phyloP scores from a whole-genome alignment of 805 yeast species.

The Saccharomycopsis fermentans region DNA sequence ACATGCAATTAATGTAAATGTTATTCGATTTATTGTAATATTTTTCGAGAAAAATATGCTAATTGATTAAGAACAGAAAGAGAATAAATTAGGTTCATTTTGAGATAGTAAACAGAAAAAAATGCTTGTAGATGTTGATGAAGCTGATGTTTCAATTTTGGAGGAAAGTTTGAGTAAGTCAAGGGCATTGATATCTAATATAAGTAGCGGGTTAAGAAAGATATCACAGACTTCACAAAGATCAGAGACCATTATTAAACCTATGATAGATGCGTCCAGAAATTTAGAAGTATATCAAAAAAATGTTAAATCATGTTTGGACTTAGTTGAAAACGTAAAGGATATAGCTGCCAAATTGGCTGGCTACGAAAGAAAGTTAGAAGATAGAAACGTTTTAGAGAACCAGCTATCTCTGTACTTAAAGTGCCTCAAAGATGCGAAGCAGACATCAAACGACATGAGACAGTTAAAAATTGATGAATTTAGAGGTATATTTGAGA shows the following conservation, averaged over 20 bases:
- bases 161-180: conserved; percentile 62
- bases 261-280: conserved; percentile 57
- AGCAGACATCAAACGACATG: conserved; percentile 18
- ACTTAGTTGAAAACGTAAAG: conserved; percentile 37
- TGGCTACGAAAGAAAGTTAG: conserved; percentile 29
- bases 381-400: conserved; percentile 18
- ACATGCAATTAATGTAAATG: too few relatives aligned
- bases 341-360: conserved; percentile 39
- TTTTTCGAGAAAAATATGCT: too few relatives aligned
- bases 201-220: conserved; percentile 43
- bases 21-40: too few relatives aligned
- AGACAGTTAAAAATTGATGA: conserved; percentile 28
- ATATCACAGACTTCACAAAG: conserved; percentile 43
- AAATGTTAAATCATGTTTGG: conserved; percentile 47
- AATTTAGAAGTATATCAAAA: conserved; percentile 42
- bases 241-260: conserved; percentile 58
- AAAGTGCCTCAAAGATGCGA: conserved; percentile 19
- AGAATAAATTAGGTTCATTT: too few relatives aligned
- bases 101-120: neutral
- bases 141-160: conserved; percentile 74
- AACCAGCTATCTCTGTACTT: conserved; percentile 15
- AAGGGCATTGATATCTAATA: conserved; percentile 41
- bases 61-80: too few relatives aligned
- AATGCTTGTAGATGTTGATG: conserved; percentile 47
- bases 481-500: conserved; percentile 59